These are phyloP conservation scores for Moesziomyces antarcticus DNA, from an alignment of 1,284 basidiomycete species.

Conservation along the genomic window DNA sequence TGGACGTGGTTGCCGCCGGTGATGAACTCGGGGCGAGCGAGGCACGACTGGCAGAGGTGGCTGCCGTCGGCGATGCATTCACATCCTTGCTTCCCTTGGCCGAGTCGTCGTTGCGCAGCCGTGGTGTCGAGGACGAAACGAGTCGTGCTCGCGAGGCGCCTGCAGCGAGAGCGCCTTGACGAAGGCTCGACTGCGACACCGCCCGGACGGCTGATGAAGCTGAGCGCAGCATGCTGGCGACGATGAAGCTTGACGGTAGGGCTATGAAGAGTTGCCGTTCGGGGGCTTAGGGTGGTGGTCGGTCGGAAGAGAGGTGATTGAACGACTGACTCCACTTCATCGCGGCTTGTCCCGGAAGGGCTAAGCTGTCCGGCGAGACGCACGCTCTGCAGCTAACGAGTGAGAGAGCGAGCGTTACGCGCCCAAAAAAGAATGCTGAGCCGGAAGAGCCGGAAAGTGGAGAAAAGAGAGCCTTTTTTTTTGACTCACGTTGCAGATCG, in stretches of 20 bases:
- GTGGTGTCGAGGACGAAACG: slow-evolving; percentile 9
- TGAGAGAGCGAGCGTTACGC: no score
- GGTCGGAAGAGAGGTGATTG: no score
- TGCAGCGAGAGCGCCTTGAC: neutral
- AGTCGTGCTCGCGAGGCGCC: slow-evolving; percentile 6
- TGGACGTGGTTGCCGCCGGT: slow-evolving; percentile 7
- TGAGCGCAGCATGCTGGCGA: slow-evolving; percentile 28
- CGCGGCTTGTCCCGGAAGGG: no score
- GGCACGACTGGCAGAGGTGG: slow-evolving; percentile 6
- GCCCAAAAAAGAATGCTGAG: neutral
- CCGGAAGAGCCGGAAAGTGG: neutral
- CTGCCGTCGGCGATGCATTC: neutral
- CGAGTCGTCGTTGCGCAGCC: slow-evolving; percentile 27
- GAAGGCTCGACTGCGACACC: slow-evolving; percentile 6
- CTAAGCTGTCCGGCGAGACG: neutral
- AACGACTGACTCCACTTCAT: no score
- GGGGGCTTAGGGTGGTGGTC: no score
- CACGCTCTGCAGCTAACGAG: neutral
- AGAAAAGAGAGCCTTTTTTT: neutral
- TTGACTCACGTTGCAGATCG: neutral
- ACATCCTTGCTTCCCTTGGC: neutral
- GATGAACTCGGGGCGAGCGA: slow-evolving; percentile 7
- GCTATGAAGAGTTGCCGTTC: no score
- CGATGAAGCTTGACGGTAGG: slow-evolving; percentile 12
- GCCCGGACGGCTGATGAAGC: slow-evolving; percentile 9